Evolutionary conservation across 306 rosid species (phyloP), one percentile per base, ranked within the genome.

Genomic region (Quercus glauca): DNA sequence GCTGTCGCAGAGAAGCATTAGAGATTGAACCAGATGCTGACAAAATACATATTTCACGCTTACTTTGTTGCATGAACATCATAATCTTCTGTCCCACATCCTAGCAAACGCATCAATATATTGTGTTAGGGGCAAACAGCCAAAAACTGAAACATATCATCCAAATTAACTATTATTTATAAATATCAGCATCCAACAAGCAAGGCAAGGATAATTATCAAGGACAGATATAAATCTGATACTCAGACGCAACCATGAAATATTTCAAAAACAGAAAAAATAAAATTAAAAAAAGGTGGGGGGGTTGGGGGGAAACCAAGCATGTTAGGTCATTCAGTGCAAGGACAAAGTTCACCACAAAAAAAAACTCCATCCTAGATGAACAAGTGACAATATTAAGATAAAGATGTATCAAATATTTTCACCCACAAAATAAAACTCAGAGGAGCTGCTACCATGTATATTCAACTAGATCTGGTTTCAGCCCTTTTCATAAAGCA

Each of bases 81-180:
- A 93, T 91, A 77, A 96, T 93, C 87, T 96, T 93, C 87, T 96
- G 96, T 80, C 94, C 94, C 79, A 96, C 98, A 79, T 96, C 99
- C 99, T 96, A 85, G 71, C 80, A 71, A 77, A 86, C 52, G 52
- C 75, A 75, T 43, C 78, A 82, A 82, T 63, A 81, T 57, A 81
- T 69, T 75, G 75, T 75, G 79, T 83, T 84, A 90, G 76, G 58
- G 68, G 79, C 45, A 37, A 37, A 37, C 45, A 37, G 45, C 71
- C 78, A 73, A 84, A 73, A 26, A 77, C 60, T 45, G 3, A 78
- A 59, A 57, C 20, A 73, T 81, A 78, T 73, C 82, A 74, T 64
- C 70, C 70, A 29, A 28, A n/a, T 28, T 64, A 64, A 64, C 70
- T 29, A 64, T 68, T 15, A 68, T 18, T 15, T 18, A 68, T 7